A percentile compares a stretch with the other conserved stretches of the same genome.
Evolutionary conservation across 805 yeast genomes (phyloP).

Genomic region (Yarrowia divulgata): DNA sequence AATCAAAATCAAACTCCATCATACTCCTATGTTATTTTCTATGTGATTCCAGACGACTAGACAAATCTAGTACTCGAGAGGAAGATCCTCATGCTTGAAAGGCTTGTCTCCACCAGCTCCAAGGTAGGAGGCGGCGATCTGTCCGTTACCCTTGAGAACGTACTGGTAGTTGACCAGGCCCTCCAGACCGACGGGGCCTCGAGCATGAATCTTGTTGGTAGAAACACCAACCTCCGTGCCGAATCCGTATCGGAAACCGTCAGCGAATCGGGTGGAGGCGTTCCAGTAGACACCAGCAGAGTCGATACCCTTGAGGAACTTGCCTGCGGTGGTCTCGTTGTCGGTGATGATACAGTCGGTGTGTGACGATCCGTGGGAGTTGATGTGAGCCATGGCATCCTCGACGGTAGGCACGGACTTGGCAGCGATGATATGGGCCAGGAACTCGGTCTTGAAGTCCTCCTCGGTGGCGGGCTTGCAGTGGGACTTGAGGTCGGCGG

Average conservation of each 20-base stretch:
- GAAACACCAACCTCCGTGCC: conserved; percentile 99
- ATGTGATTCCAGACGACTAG: conserved; percentile 13
- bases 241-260: conserved; percentile 97
- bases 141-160: conserved; percentile 91
- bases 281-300: conserved; percentile 98
- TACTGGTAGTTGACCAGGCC: conserved; percentile 97
- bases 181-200: conserved; percentile 98
- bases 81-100: conserved; percentile 64
- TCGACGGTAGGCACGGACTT: conserved; percentile 63
- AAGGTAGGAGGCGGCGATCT: conserved; percentile 85
- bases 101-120: conserved; percentile 90
- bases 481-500: conserved; percentile 29
- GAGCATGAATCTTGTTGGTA: conserved; percentile 94
- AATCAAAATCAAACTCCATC: background rate
- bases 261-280: conserved; percentile 96
- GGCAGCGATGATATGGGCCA: conserved; percentile 84
- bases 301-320: conserved; percentile 83
- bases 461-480: conserved; percentile 59
- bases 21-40: conserved; percentile 26
- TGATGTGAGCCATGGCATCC: conserved; percentile 86
- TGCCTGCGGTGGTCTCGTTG: conserved; percentile 70
- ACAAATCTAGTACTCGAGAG: conserved; percentile 35
- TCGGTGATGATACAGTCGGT: conserved; percentile 92
- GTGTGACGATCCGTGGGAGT: conserved; percentile 91
- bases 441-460: conserved; percentile 84